A percentile compares a stretch with the other conserved stretches of the same genome.
phyloP scores from a whole-genome alignment of 495 filamentous ascomycete genomes.

The Aspergillus funiculosus region DNA sequence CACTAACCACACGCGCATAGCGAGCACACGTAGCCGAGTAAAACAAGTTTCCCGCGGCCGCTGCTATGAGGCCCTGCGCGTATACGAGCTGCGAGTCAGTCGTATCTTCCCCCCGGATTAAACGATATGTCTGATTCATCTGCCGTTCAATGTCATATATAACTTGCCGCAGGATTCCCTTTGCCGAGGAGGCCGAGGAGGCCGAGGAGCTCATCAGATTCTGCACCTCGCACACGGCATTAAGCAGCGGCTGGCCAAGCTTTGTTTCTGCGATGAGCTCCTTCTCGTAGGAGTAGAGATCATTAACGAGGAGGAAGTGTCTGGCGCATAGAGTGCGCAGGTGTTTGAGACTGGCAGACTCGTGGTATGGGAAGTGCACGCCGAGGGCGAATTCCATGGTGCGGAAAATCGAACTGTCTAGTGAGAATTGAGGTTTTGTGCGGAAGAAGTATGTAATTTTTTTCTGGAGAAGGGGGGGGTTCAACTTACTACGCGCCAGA shows the following conservation, averaged over 20 bases:
- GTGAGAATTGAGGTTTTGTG: background rate
- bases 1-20: slow-evolving; percentile 15
- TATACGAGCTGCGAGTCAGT: slow-evolving; percentile 2
- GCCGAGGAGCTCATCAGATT: background rate
- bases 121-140: slow-evolving; percentile 8
- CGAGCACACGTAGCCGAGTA: slow-evolving; percentile 17
- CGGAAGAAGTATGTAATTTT: background rate
- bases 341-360: background rate
- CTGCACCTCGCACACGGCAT: slow-evolving; percentile 13
- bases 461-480: too few species aligned
- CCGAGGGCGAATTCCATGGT: slow-evolving; percentile 8
- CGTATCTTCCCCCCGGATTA: background rate
- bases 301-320: slow-evolving; percentile 16
- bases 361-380: background rate
- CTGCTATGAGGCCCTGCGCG: slow-evolving; percentile 10
- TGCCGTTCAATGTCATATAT: slow-evolving; percentile 12
- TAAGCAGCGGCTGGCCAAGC: slow-evolving; percentile 2
- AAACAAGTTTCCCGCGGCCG: slow-evolving; percentile 16
- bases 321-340: slow-evolving; percentile 10
- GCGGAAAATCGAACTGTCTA: slow-evolving; percentile 9
- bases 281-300: slow-evolving; percentile 20
- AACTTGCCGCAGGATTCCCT: background rate
- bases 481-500: slow-evolving; percentile 10
- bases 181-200: background rate
- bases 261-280: slow-evolving; percentile 6